These are phyloP conservation scores for Colletotrichum australisinense DNA, from an alignment of 2,329 filamentous ascomycete species.

Conservation along the genomic window DNA sequence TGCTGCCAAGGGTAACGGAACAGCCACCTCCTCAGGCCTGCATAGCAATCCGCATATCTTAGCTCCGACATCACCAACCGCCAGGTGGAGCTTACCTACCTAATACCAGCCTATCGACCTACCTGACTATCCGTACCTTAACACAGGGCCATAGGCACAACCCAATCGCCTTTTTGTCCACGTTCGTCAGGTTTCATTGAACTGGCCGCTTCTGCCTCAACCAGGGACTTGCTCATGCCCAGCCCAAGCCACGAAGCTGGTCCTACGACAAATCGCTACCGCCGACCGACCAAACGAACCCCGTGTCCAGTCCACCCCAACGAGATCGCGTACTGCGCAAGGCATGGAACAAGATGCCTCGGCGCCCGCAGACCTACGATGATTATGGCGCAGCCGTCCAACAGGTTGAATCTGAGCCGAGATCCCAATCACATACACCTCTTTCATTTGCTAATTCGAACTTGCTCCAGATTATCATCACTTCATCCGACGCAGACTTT, in stretches of 20 bases:
- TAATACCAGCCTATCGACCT: neutral
- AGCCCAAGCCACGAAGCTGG: neutral
- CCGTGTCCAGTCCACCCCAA: neutral
- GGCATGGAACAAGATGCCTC: conserved; percentile 50
- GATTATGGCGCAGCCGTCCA: conserved; percentile 60
- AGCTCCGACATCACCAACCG: neutral
- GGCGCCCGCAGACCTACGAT: conserved; percentile 57
- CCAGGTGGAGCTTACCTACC: neutral
- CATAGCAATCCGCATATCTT: neutral
- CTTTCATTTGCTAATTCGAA: neutral
- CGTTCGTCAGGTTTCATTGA: neutral
- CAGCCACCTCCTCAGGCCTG: too few relatives aligned
- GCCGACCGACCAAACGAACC: neutral
- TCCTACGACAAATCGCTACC: neutral
- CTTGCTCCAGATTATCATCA: conserved; percentile 82
- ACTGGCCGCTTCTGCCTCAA: neutral
- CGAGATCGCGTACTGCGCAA: neutral
- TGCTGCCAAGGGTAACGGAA: too few relatives aligned
- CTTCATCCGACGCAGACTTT: conserved; percentile 91
- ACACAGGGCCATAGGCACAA: neutral
- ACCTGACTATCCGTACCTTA: too few relatives aligned
- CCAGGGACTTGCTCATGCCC: neutral
- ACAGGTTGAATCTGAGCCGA: conserved; percentile 47
- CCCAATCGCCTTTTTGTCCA: neutral
- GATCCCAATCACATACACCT: conserved; percentile 19